Base-by-base conservation (phyloP, 805 yeast species). In the Candida insectalens region DNA sequence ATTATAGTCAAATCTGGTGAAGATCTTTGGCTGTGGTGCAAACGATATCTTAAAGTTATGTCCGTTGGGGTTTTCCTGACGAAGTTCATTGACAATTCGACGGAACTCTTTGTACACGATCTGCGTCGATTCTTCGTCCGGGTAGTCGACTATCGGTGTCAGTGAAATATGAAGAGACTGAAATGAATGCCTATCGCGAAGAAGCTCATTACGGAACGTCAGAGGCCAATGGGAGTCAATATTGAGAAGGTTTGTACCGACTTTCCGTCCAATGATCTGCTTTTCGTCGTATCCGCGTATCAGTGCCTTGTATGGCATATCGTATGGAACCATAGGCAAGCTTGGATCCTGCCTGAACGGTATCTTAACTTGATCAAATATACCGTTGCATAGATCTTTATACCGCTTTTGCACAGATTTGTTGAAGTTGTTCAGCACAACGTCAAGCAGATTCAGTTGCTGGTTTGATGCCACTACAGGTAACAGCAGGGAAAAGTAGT, bases 101-200 rank as follows among this genome's bases (percentile, higher is more conserved):
- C n/a, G n/a, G 9, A 39, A 29, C 14, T 32, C 33, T n/a, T n/a
- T n/a, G n/a, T n/a, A n/a, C n/a, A n/a, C n/a, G n/a, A n/a, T n/a
- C n/a, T n/a, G 32, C 10, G 29, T 10, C 9, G 38, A 29, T 14
- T 38, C 33, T 7, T 32, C 38, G 13, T 12, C 16, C 2, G 29
- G 15, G 35, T 41, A 50, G 16, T 39, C 9, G 5, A 53, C 38
- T n/a, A 48, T 38, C 10, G 59, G 59, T 3, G 54, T 37, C 21
- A 53, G 34, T 4, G 51, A 44, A 27, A 44, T 36, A 30, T 49
- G 53, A 14, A 42, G 33, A 7, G 35, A 33, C 25, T 39, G 39
- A 2, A 44, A 38, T 6, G 44, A 25, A 10, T 35, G 25, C 5
- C 39, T 39, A 15, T 33, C 34, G 22, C 34, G 35, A 6, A 48